Evolutionary conservation across 176 grass and related monocot genomes (phyloP), one percentile per base, ranked within the genome.

Genomic region (Luzula sylvatica): DNA sequence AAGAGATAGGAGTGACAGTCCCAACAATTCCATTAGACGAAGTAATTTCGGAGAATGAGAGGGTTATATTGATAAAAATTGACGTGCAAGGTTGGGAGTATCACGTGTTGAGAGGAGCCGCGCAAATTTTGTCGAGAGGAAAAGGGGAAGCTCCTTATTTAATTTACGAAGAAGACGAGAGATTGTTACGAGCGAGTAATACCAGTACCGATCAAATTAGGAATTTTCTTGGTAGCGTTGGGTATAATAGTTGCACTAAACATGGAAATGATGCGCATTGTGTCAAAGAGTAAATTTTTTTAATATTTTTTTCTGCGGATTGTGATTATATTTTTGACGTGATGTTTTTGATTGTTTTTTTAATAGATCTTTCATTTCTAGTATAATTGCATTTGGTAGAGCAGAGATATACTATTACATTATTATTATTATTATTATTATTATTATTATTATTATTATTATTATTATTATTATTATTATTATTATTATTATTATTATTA

Each of bases 91-190:
- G 90, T 14, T 73, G 46, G 66, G 71, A 77, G 82, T 82, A 55
- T 82, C 66, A 52, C 58, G 25, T n/a, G n/a, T n/a, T n/a, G n/a
- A n/a, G n/a, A n/a, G n/a, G n/a, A n/a, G n/a, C n/a, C n/a, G n/a
- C n/a, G n/a, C n/a, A n/a, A n/a, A n/a, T n/a, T n/a, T 71, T 94
- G 29, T 73, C 69, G 20, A 67, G 90, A 66, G 78, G 23, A 62
- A 95, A 79, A 73, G 70, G 71, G 43, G 80, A 82, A 71, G 90
- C 90, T 49, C 90, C 84, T 3, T 88, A 95, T 50, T 68, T 88
- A 61, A 88, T 86, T 62, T 88, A 88, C 49, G 90, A 95, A 76
- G 90, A 95, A 78, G 84, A 95, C 28, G 90, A 88, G 25, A 77
- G 47, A 11, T 40, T 95, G 53, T 48, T 95, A 47, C 80, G 78